These are phyloP conservation scores for Pleurozium schreberi DNA, from an alignment of 225 moss, liverwort and hornwort species.

Conservation along the genomic window DNA sequence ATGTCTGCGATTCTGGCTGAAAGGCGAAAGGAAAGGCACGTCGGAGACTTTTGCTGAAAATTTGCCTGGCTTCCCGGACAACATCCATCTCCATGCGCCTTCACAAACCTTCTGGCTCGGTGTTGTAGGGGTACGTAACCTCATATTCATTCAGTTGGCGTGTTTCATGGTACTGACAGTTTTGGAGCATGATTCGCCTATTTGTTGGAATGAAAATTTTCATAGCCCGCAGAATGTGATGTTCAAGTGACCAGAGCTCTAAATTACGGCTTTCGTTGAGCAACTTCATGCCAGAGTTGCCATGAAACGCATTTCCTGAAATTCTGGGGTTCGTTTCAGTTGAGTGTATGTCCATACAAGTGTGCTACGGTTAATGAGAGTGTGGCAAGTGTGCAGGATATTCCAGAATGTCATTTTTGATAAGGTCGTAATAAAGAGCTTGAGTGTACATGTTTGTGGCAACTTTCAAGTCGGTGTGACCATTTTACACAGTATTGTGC, in stretches of 20 bases:
- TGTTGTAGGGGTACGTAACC: constrained; percentile 7
- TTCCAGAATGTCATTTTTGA: too few relatives aligned
- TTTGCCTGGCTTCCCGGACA: constrained; percentile 27
- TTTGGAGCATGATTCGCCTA: not conserved
- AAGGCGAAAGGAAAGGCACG: constrained; percentile 12
- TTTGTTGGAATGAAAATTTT: not conserved
- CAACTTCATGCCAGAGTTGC: not conserved
- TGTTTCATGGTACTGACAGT: not conserved
- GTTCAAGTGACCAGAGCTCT: not conserved
- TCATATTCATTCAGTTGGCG: not conserved
- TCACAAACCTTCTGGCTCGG: constrained; percentile 33
- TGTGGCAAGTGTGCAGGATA: too few relatives aligned
- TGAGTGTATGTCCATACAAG: not conserved
- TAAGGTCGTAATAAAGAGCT: too few relatives aligned
- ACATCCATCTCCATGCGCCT: constrained; percentile 20
- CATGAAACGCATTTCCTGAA: not conserved
- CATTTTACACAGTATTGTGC: not conserved
- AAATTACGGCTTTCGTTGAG: not conserved
- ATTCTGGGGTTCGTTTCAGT: not conserved
- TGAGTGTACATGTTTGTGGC: not conserved
- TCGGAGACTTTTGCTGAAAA: constrained; percentile 28
- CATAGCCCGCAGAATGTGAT: not conserved
- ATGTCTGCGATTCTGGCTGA: constrained; percentile 26
- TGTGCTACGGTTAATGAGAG: too few relatives aligned
- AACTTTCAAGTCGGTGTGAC: not conserved